Percentiles rank a stretch among this genome's conserved stretches.
phyloP scores from a whole-genome alignment of 2,329 filamentous ascomycete genomes.

The Fusarium napiforme region DNA sequence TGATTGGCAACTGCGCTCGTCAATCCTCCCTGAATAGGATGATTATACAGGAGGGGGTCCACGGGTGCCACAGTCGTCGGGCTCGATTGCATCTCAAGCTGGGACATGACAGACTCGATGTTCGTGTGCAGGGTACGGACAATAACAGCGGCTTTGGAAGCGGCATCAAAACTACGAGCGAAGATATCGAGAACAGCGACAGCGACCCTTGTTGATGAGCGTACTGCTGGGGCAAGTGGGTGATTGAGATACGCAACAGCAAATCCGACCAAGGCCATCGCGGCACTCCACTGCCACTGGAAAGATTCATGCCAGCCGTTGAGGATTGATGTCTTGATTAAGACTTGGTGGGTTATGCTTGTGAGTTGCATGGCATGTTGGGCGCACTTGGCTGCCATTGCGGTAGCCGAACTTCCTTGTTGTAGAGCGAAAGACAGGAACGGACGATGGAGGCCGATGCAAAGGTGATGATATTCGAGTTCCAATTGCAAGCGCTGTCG shows the following conservation, averaged over 20 bases:
- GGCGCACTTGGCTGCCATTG: constrained; percentile 3
- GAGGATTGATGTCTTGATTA: background rate
- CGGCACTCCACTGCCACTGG: constrained; percentile 19
- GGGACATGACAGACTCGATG: constrained; percentile 13
- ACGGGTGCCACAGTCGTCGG: fast-evolving
- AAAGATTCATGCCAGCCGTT: constrained; percentile 20
- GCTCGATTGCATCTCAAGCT: background rate
- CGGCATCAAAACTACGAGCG: constrained; percentile 9
- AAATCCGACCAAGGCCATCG: constrained; percentile 11
- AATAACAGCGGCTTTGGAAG: background rate
- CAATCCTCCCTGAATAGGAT: fast-evolving
- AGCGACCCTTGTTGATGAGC: fast-evolving
- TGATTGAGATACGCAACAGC: background rate
- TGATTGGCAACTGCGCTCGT: background rate
- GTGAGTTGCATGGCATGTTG: constrained; percentile 9
- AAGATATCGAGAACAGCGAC: constrained; percentile 7
- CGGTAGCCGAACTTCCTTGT: background rate
- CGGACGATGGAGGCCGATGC: constrained; percentile 6
- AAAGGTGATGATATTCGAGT: constrained; percentile 11
- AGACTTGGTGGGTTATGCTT: background rate
- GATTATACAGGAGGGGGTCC: background rate
- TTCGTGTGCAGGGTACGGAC: constrained; percentile 2
- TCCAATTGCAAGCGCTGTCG: constrained; percentile 5
- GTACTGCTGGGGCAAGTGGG: background rate
- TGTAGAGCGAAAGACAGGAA: constrained; percentile 1